phyloP scores from a whole-genome alignment of 2,329 filamentous ascomycete genomes.

The Lasiodiplodia gonubiensis region DNA sequence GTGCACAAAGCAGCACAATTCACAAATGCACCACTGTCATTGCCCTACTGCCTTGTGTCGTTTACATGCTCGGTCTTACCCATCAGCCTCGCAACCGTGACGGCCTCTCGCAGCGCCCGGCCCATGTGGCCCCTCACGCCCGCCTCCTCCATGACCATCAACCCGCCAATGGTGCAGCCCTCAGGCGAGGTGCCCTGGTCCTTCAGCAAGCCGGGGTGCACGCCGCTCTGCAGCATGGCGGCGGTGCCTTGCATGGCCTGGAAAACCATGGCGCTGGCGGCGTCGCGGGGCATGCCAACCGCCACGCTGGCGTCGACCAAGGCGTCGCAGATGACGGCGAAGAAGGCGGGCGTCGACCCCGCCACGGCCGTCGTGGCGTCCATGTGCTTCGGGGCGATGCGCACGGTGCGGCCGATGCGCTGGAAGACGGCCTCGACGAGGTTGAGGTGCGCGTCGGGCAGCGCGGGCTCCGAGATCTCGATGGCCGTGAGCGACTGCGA shows the following conservation, averaged over 20 bases:
- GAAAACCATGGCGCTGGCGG: conserved; percentile 40
- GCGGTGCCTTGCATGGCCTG: conserved; percentile 42
- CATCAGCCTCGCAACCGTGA: conserved; percentile 54
- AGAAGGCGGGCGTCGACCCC: conserved; percentile 42
- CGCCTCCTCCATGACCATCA: conserved; percentile 43
- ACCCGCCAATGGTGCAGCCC: conserved; percentile 42
- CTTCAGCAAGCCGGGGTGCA: conserved; percentile 38
- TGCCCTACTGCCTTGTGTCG: conserved; percentile 44
- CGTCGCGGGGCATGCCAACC: conserved; percentile 36
- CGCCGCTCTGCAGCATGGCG: conserved; percentile 39
- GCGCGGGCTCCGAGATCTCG: conserved; percentile 35
- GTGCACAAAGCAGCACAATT: neutral
- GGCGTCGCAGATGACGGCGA: conserved; percentile 41
- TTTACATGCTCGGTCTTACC: conserved; percentile 49
- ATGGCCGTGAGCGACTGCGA: conserved; percentile 49
- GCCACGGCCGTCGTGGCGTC: conserved; percentile 39
- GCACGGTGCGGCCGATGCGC: conserved; percentile 36
- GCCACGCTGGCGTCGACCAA: conserved; percentile 42
- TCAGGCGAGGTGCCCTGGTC: conserved; percentile 41
- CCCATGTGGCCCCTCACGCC: conserved; percentile 39
- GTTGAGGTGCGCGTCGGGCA: conserved; percentile 32
- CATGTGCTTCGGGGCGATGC: conserved; percentile 37
- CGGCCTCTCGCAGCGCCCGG: conserved; percentile 54
- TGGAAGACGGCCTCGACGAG: conserved; percentile 36
- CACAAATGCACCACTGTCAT: neutral